Percentiles rank a stretch among this genome's conserved stretches.
Conservation (phyloP, 1,284 basidiomycete species). For the Ceratobasidium papillatum region DNA sequence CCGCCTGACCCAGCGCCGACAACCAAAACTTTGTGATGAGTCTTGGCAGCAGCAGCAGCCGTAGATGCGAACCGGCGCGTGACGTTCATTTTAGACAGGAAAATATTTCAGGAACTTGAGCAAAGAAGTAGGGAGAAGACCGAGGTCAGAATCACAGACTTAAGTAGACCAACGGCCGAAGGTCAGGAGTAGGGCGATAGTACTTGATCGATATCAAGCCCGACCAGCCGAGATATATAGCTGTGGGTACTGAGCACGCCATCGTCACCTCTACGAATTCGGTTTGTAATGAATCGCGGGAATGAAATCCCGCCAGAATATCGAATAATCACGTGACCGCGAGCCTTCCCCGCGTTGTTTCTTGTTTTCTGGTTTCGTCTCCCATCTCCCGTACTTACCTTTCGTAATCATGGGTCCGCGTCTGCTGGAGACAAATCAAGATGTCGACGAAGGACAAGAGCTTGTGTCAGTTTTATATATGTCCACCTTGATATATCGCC, state of each 20-base stretch:
- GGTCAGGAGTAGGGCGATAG: background rate
- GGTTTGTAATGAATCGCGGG: background rate
- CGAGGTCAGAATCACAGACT: conserved; percentile 1
- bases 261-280: conserved; percentile 1
- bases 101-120: background rate
- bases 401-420: conserved; percentile 14
- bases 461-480: conserved; percentile 9
- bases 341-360: background rate
- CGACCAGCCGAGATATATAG: conserved; percentile 32
- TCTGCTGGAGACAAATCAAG: background rate
- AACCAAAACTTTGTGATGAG: conserved; percentile 57
- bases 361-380: background rate
- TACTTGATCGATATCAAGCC: conserved; percentile 8
- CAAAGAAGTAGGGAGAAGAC: background rate
- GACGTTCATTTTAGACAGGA: conserved; percentile 24
- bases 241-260: conserved; percentile 30
- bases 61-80: conserved; percentile 45
- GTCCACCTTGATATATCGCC: background rate
- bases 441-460: conserved; percentile 14
- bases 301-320: background rate
- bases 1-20: conserved; percentile 76
- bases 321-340: conserved; percentile 18
- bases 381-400: background rate
- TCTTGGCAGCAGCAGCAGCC: conserved; percentile 48
- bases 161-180: background rate